Conservation (phyloP, 371 early-diverging fungal species). For the Racocetra persica region DNA sequence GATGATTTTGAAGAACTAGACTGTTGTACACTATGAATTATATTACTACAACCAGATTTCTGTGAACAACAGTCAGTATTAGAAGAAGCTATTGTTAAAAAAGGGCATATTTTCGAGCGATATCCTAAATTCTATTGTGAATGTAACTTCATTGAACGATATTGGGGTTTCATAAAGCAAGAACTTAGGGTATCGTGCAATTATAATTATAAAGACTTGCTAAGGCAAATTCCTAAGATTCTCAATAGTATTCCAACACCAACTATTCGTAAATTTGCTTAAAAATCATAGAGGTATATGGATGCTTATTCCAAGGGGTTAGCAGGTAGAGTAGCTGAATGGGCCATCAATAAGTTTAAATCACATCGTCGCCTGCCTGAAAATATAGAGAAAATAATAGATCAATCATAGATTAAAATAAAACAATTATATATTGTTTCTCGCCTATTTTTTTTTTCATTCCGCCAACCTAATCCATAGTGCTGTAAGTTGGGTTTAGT, state of each 20-base stretch:
- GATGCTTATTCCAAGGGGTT: constrained; percentile 1
- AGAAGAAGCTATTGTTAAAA: constrained; percentile 38
- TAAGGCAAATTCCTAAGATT: neutral
- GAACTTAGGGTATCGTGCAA: neutral
- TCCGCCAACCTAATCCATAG: no score
- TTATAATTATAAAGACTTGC: constrained; percentile 9
- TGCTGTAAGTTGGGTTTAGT: no score
- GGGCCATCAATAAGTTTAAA: constrained; percentile 24
- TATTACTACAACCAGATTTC: constrained; percentile 43
- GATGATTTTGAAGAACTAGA: constrained; percentile 29
- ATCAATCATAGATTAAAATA: neutral
- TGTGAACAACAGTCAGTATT: constrained; percentile 32
- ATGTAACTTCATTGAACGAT: constrained; percentile 36
- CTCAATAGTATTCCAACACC: neutral
- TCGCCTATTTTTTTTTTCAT: no score
- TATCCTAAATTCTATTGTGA: constrained; percentile 46
- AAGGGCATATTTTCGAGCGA: constrained; percentile 38
- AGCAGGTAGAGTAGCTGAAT: constrained; percentile 20
- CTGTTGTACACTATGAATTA: constrained; percentile 41
- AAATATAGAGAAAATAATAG: neutral
- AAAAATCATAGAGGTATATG: neutral
- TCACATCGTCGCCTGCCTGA: constrained; percentile 1
- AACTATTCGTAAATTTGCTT: neutral
- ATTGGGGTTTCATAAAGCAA: neutral
- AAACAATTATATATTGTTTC: no score